Percentiles rank a stretch among this genome's conserved stretches.
These are phyloP conservation scores for Apiosordaria backusii DNA, from an alignment of 495 filamentous ascomycete genomes.

Conservation along the genomic window DNA sequence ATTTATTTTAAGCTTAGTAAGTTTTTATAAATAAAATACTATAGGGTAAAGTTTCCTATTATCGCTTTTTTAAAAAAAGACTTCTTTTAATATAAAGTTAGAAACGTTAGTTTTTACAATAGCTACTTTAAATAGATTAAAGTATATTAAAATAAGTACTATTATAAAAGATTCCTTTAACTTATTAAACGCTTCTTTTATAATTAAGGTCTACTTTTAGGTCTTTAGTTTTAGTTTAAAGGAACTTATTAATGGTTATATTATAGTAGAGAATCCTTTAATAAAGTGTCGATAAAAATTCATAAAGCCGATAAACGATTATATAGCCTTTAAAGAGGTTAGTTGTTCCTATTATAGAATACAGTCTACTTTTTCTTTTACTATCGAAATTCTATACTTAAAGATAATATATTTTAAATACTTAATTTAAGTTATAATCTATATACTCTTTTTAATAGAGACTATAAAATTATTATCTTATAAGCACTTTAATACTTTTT, in stretches of 20 bases:
- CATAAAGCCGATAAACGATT: slow-evolving; percentile 6
- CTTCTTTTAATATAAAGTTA: too few relatives aligned
- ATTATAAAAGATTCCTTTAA: too few relatives aligned
- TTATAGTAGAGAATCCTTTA: neutral
- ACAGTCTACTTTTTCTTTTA: slow-evolving; percentile 9
- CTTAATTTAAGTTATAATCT: neutral
- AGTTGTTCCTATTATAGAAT: neutral
- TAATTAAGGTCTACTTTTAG: too few relatives aligned
- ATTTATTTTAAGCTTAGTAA: too few relatives aligned
- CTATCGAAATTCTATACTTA: neutral
- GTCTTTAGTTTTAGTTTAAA: neutral
- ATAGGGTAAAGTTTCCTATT: too few relatives aligned
- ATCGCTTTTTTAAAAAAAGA: too few relatives aligned
- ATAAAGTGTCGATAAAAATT: slow-evolving; percentile 21
- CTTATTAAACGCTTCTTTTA: too few relatives aligned
- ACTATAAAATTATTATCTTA: neutral
- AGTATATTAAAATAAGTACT: too few relatives aligned
- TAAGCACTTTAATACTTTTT: too few relatives aligned
- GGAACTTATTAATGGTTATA: neutral
- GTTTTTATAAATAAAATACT: too few relatives aligned
- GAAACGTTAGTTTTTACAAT: too few relatives aligned
- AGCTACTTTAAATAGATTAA: too few relatives aligned
- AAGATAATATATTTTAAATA: slow-evolving; percentile 2
- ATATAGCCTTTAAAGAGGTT: neutral
- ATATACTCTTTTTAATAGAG: neutral